These are phyloP conservation scores for Endocalyx cinctus DNA, from an alignment of 2,329 filamentous ascomycete species.

Conservation along the genomic window DNA sequence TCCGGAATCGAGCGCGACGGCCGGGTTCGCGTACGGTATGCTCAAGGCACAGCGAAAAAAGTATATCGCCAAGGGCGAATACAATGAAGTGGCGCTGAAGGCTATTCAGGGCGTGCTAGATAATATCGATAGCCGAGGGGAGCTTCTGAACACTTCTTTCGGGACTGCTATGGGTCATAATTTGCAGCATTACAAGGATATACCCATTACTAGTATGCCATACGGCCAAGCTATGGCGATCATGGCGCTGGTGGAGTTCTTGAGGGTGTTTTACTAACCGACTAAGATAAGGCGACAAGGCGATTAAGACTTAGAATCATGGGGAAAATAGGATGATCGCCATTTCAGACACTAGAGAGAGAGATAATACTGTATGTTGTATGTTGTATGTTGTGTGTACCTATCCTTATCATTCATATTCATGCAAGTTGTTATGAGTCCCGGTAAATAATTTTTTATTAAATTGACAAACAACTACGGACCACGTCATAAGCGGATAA, in stretches of 20 bases:
- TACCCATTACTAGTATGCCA: conserved; percentile 74
- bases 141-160: conserved; percentile 70
- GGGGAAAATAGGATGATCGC: too few species aligned
- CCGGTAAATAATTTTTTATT: too few species aligned
- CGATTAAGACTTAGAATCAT: too few species aligned
- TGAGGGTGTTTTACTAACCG: conserved; percentile 51
- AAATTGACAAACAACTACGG: too few species aligned
- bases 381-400: too few species aligned
- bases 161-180: conserved; percentile 73
- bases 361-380: too few species aligned
- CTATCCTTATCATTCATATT: too few species aligned
- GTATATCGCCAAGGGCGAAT: conserved; percentile 62
- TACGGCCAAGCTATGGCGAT: conserved; percentile 84
- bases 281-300: too few species aligned
- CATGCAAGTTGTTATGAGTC: too few species aligned
- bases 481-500: too few species aligned
- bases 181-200: conserved; percentile 73
- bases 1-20: conserved; percentile 71
- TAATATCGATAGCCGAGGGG: conserved; percentile 62
- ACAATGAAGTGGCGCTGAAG: conserved; percentile 56
- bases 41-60: conserved; percentile 67
- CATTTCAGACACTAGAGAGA: too few species aligned
- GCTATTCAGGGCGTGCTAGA: conserved; percentile 64
- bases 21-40: conserved; percentile 76
- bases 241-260: conserved; percentile 72